Conservation (phyloP, 257 asterid genomes). For the Scutellaria minor region DNA sequence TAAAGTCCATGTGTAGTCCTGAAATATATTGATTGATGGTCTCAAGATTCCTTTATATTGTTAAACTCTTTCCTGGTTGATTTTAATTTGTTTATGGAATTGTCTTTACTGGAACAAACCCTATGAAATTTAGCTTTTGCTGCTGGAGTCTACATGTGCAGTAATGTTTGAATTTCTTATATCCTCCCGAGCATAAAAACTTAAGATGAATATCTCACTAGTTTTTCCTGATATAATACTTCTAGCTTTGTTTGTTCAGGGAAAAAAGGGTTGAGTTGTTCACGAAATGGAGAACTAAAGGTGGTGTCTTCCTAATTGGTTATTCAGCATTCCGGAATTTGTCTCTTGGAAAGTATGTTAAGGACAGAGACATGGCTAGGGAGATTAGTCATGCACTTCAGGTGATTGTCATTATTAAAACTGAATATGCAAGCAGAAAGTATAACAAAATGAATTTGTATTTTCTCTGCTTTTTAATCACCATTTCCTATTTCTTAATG, state of each 20-base stretch:
- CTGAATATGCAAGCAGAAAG: constrained; percentile 30
- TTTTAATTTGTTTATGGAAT: constrained; percentile 18
- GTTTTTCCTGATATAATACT: constrained; percentile 23
- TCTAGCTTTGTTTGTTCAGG: constrained; percentile 50
- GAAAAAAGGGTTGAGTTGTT: constrained; percentile 81
- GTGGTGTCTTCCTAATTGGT: constrained; percentile 91
- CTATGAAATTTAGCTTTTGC: background rate
- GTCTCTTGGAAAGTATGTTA: constrained; percentile 84
- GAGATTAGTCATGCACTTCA: constrained; percentile 79
- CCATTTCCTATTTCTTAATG: background rate
- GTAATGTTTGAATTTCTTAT: constrained; percentile 22
- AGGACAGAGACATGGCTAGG: constrained; percentile 83
- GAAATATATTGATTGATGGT: constrained; percentile 24
- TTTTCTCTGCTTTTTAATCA: background rate
- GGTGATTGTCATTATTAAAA: constrained; percentile 53
- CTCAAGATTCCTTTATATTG: background rate
- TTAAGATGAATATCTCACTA: constrained; percentile 12
- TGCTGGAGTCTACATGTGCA: constrained; percentile 9
- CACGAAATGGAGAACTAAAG: constrained; percentile 84
- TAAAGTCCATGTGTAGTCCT: background rate
- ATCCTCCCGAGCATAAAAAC: constrained; percentile 17
- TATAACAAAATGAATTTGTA: constrained; percentile 1
- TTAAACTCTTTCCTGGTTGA: too few relatives aligned
- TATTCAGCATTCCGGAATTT: constrained; percentile 86
- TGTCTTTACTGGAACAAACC: constrained; percentile 15